A percentile compares a stretch with the other conserved stretches of the same genome.
Evolutionary conservation across 2,329 filamentous ascomycete species (phyloP).

Genomic region (Diaporthe sp.): DNA sequence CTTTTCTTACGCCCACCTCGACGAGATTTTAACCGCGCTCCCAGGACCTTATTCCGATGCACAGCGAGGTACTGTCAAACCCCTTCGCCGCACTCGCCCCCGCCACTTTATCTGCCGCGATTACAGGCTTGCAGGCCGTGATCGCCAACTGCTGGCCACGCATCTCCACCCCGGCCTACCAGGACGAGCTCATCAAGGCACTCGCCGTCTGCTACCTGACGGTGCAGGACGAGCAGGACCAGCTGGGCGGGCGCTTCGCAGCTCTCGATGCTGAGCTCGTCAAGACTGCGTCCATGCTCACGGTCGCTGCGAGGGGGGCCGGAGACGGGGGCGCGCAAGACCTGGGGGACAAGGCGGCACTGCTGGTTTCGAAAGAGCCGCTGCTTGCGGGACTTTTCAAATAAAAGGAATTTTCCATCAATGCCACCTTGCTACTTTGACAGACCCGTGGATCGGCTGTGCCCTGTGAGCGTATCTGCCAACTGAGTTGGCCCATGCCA

Average conservation of each 20-base stretch:
- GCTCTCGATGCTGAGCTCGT: slow-evolving; percentile 48
- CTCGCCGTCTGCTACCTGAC: slow-evolving; percentile 73
- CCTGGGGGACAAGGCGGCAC: slow-evolving; percentile 43
- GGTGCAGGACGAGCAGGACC: slow-evolving; percentile 51
- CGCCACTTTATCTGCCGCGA: slow-evolving; percentile 62
- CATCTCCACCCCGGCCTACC: slow-evolving; percentile 63
- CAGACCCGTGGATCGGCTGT: not conserved
- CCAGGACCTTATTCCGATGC: slow-evolving; percentile 75
- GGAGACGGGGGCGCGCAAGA: slow-evolving; percentile 31
- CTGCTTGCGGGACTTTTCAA: slow-evolving; percentile 47
- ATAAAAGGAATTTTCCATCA: not conserved
- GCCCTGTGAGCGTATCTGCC: not conserved
- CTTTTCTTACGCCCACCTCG: not conserved
- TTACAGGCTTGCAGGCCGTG: slow-evolving; percentile 64
- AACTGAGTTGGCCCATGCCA: not conserved
- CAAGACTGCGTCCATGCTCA: slow-evolving; percentile 47
- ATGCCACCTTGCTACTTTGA: not conserved
- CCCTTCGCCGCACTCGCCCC: slow-evolving; percentile 71
- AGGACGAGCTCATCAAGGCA: slow-evolving; percentile 71
- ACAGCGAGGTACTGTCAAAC: slow-evolving; percentile 73
- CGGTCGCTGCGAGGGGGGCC: slow-evolving; percentile 45
- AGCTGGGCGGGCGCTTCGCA: slow-evolving; percentile 41
- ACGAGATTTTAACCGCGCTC: slow-evolving; percentile 28
- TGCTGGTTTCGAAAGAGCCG: slow-evolving; percentile 50
- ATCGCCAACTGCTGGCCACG: slow-evolving; percentile 77